These are phyloP conservation scores for Petunia axillaris DNA, from an alignment of 257 asterid species.

Conservation along the genomic window DNA sequence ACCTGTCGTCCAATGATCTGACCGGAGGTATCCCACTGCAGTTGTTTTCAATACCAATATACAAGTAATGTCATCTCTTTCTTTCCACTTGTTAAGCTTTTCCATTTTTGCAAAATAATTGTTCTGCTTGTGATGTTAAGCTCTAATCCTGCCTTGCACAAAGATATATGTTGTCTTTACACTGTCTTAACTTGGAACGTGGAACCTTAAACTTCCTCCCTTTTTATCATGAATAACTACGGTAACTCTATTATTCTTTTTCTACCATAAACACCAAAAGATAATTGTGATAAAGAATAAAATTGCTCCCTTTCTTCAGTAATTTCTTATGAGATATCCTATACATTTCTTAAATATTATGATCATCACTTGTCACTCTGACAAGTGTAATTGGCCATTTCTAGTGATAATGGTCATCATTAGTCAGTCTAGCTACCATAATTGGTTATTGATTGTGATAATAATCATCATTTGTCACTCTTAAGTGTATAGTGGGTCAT, in stretches of 20 bases:
- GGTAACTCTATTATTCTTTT: background rate
- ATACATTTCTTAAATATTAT: background rate
- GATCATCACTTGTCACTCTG: no score
- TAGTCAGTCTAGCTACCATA: no score
- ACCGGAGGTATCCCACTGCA: slow-evolving; percentile 68
- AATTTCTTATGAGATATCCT: background rate
- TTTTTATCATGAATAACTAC: background rate
- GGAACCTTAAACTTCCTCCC: background rate
- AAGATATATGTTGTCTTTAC: background rate
- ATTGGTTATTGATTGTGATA: no score
- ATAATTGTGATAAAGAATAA: background rate
- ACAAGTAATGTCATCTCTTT: slow-evolving; percentile 56
- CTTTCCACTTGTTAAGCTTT: background rate
- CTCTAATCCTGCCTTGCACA: slow-evolving; percentile 2
- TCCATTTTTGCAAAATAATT: no score
- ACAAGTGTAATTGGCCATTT: no score
- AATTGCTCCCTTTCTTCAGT: background rate
- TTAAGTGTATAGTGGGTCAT: no score
- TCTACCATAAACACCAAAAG: background rate
- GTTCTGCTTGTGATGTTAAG: background rate
- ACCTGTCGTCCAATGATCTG: slow-evolving; percentile 75
- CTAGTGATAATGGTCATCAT: no score
- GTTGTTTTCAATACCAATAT: slow-evolving; percentile 58
- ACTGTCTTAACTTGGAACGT: background rate
- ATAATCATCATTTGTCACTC: no score